phyloP scores from a whole-genome alignment of 768 basidiomycete genomes.

The Daedaleopsis nitida region DNA sequence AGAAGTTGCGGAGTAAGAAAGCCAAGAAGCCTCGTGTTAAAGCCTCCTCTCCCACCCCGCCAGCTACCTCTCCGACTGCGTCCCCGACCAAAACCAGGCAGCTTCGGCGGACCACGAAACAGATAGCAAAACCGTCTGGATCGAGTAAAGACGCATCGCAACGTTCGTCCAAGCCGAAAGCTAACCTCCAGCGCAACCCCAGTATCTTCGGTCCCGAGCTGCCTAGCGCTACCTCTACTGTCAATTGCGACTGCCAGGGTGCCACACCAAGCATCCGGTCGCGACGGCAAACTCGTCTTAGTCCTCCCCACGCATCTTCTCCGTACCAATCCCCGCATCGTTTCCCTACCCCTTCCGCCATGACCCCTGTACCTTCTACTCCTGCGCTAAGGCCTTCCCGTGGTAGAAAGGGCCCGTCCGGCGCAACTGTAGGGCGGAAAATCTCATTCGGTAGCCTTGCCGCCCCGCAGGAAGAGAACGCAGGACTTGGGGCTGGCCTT shows the following conservation, averaged over 20 bases:
- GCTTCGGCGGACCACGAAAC: slow-evolving; percentile 26
- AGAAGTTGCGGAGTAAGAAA: slow-evolving; percentile 57
- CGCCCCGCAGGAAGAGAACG: slow-evolving; percentile 40
- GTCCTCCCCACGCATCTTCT: neutral
- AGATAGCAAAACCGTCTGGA: slow-evolving; percentile 3
- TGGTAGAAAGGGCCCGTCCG: slow-evolving; percentile 39
- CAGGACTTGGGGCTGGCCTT: slow-evolving; percentile 33
- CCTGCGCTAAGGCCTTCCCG: slow-evolving; percentile 45
- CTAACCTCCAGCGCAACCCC: slow-evolving; percentile 59
- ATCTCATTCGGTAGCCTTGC: slow-evolving; percentile 68
- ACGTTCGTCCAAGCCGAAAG: slow-evolving; percentile 30
- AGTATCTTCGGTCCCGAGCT: slow-evolving; percentile 71
- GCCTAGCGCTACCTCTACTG: slow-evolving; percentile 33
- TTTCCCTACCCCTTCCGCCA: neutral
- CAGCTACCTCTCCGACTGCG: slow-evolving; percentile 22
- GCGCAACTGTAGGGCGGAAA: slow-evolving; percentile 46
- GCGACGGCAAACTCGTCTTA: neutral
- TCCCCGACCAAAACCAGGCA: slow-evolving; percentile 16
- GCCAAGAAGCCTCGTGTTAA: slow-evolving; percentile 63
- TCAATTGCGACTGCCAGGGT: neutral
- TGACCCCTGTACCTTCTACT: slow-evolving; percentile 28
- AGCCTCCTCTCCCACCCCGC: slow-evolving; percentile 35
- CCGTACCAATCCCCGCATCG: neutral
- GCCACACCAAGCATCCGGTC: neutral
- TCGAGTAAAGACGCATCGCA: slow-evolving; percentile 19